Evolutionary conservation across 2,329 filamentous ascomycete species (phyloP).

Genomic region (Trichophyton verrucosum): DNA sequence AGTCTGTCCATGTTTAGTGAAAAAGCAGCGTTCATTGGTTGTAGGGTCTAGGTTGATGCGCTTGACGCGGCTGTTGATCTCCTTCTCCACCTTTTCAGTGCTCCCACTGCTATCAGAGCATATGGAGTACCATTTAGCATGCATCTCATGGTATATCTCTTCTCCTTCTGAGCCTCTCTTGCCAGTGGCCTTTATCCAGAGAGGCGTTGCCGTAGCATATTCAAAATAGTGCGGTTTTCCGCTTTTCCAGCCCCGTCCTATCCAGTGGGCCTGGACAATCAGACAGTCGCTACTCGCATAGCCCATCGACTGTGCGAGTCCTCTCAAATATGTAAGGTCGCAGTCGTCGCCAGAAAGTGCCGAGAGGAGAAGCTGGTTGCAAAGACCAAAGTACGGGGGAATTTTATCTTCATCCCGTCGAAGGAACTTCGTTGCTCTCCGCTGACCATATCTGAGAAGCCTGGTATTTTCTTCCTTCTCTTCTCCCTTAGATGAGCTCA

Average conservation of each 20-base stretch:
- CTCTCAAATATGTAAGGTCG: background rate
- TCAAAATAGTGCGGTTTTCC: background rate
- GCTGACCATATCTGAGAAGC: background rate
- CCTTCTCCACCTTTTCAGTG: background rate
- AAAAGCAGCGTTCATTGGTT: background rate
- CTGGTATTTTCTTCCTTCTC: background rate
- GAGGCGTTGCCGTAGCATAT: background rate
- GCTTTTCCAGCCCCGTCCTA: background rate
- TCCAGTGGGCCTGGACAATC: background rate
- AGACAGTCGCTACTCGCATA: background rate
- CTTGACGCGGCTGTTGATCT: background rate
- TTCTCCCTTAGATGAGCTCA: background rate
- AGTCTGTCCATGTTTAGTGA: background rate
- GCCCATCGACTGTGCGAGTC: background rate
- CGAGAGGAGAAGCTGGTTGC: background rate
- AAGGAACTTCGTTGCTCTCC: background rate
- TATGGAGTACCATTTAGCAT: background rate
- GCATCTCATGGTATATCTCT: background rate
- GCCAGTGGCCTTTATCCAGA: background rate
- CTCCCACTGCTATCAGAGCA: background rate
- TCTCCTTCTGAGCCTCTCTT: background rate
- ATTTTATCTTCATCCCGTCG: background rate
- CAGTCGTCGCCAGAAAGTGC: background rate
- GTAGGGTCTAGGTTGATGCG: background rate
- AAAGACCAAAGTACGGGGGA: constrained; percentile 5